Conservation (phyloP, 2,329 filamentous ascomycete genomes). For the Exophiala sideris region DNA sequence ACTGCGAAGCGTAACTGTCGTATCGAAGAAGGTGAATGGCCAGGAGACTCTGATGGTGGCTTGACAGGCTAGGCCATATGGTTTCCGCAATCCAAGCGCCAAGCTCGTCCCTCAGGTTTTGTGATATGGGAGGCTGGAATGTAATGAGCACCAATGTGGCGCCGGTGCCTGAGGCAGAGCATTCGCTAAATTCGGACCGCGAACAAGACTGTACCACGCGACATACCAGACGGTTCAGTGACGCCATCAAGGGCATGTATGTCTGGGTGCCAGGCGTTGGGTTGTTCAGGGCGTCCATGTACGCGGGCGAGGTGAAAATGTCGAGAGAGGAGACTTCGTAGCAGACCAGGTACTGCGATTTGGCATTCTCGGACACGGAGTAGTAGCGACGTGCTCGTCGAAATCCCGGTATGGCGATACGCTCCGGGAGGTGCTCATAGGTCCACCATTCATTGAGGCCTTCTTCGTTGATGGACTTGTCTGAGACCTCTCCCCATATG, state of each 20-base stretch:
- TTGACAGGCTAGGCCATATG: conserved; percentile 1
- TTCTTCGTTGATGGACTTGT: conserved; percentile 8
- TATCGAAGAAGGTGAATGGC: conserved; percentile 6
- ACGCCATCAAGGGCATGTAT: conserved; percentile 11
- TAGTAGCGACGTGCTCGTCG: conserved; percentile 10
- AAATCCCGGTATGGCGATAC: conserved; percentile 11
- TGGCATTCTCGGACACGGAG: background rate
- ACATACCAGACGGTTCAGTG: conserved; percentile 9
- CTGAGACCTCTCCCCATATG: conserved; percentile 8
- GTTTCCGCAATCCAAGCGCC: conserved; percentile 3
- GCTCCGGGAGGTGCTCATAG: conserved; percentile 15
- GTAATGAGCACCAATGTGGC: conserved; percentile 3
- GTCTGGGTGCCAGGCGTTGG: conserved; percentile 7
- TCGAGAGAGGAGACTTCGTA: conserved; percentile 13
- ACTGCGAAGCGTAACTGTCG: conserved; percentile 6
- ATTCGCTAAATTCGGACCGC: conserved; percentile 7
- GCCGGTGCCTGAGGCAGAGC: background rate
- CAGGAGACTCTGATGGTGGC: conserved; percentile 1
- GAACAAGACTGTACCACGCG: conserved; percentile 6
- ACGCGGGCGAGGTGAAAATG: conserved; percentile 9
- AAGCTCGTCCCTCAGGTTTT: conserved; percentile 2
- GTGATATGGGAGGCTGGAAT: conserved; percentile 3
- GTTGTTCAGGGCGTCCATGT: conserved; percentile 11
- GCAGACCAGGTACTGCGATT: conserved; percentile 13
- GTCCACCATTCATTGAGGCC: conserved; percentile 15